A percentile compares a stretch with the other conserved stretches of the same genome.
Conservation (phyloP, 2,329 filamentous ascomycete genomes). For the Nigrograna mackinnonii region DNA sequence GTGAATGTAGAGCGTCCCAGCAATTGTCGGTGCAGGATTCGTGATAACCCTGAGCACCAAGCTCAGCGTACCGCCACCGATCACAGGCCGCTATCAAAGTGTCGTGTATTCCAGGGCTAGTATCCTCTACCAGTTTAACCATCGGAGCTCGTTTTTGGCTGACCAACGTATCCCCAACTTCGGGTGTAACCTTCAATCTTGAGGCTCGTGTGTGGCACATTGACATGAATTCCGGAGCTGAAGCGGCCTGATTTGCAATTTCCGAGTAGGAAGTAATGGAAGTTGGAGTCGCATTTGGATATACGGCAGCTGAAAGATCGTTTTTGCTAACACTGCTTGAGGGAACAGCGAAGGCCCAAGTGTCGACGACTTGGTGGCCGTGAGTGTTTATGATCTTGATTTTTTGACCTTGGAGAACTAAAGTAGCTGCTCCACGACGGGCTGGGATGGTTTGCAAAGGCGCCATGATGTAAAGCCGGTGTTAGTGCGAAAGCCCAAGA, state of each 20-base stretch:
- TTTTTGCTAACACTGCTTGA: conserved; percentile 16
- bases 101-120: conserved; percentile 36
- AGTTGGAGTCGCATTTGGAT: conserved; percentile 25
- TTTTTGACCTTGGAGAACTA: conserved; percentile 40
- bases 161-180: conserved; percentile 31
- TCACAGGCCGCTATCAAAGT: conserved; percentile 41
- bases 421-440: conserved; percentile 47
- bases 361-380: conserved; percentile 56
- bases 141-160: conserved; percentile 37
- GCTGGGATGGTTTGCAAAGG: conserved; percentile 45
- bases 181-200: conserved; percentile 29
- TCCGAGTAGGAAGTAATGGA: conserved; percentile 24
- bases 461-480: too few relatives aligned
- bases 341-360: conserved; percentile 50
- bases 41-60: conserved; percentile 35
- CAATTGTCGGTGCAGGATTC: conserved; percentile 42
- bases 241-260: conserved; percentile 28
- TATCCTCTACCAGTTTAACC: conserved; percentile 37
- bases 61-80: conserved; percentile 36
- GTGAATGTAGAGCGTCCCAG: conserved; percentile 30
- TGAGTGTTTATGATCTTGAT: conserved; percentile 53
- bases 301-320: conserved; percentile 29
- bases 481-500: neutral
- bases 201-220: conserved; percentile 40
- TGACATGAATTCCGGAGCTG: conserved; percentile 36